phyloP scores from a whole-genome alignment of 176 grass and related monocot genomes.

The Hordeum marinum region DNA sequence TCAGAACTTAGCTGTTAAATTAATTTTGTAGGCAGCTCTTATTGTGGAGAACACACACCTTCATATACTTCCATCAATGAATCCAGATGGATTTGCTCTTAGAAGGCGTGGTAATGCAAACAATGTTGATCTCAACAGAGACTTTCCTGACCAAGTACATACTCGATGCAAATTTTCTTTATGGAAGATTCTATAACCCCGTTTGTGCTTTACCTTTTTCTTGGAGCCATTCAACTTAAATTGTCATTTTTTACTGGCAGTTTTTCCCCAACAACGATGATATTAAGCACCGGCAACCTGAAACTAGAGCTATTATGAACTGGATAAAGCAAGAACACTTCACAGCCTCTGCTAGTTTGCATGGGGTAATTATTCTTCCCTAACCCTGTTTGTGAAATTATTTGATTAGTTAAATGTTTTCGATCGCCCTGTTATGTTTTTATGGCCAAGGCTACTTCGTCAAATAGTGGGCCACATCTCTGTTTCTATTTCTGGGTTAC shows the following conservation, averaged over 20 bases:
- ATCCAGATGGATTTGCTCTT: conserved; percentile 96
- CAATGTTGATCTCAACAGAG: conserved; percentile 81
- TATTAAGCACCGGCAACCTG: conserved; percentile 66
- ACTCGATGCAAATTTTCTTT: conserved; percentile 1
- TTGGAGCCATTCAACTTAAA: conserved; percentile 24
- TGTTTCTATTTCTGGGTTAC: neutral
- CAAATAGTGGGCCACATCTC: conserved; percentile 5
- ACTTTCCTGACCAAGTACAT: conserved; percentile 94
- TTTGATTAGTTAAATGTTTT: neutral
- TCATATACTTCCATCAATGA: conserved; percentile 95
- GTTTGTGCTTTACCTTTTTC: conserved; percentile 14
- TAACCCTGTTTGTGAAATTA: neutral
- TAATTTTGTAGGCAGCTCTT: conserved; percentile 70
- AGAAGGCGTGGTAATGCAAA: conserved; percentile 94
- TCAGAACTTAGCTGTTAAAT: conserved; percentile 3
- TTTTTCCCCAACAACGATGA: conserved; percentile 78
- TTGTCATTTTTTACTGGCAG: conserved; percentile 32
- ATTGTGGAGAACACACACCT: conserved; percentile 87
- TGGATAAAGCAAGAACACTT: conserved; percentile 79
- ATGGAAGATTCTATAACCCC: neutral
- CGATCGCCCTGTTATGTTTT: neutral
- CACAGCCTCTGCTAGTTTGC: conserved; percentile 90
- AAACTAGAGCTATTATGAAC: conserved; percentile 91
- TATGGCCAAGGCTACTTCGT: neutral
- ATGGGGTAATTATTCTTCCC: conserved; percentile 68